Evolutionary conservation across 495 filamentous ascomycete genomes (phyloP).

Genomic region (Podospora conica): DNA sequence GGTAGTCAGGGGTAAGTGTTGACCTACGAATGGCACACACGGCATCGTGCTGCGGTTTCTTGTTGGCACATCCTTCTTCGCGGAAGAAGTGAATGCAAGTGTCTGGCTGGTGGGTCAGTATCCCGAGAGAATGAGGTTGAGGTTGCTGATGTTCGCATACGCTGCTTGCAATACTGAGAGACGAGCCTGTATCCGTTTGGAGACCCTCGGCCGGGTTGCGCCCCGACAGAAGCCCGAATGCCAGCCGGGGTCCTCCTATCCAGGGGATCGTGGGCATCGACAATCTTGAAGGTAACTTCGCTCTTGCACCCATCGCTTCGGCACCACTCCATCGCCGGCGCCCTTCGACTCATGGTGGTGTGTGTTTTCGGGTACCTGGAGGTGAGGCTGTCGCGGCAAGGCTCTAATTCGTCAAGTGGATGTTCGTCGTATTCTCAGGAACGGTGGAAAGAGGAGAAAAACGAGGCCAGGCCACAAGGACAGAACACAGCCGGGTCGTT

Average conservation of each 20-base stretch:
- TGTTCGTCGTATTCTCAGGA: background rate
- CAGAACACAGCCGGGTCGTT: background rate
- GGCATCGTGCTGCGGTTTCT: constrained; percentile 22
- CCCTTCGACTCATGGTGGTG: constrained; percentile 18
- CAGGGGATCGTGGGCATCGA: constrained; percentile 18
- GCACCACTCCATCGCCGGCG: constrained; percentile 9
- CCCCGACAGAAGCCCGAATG: constrained; percentile 1
- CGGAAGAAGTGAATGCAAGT: constrained; percentile 20
- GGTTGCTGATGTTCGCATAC: constrained; percentile 6
- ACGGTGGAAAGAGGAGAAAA: background rate
- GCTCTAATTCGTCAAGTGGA: background rate
- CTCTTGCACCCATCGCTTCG: constrained; percentile 19
- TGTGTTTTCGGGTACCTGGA: background rate
- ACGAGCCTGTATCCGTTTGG: constrained; percentile 10
- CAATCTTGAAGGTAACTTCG: constrained; percentile 21
- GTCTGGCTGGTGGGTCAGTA: constrained; percentile 3
- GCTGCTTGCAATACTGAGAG: constrained; percentile 22
- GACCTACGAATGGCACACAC: constrained; percentile 24
- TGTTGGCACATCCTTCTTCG: constrained; percentile 20
- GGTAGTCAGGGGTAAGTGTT: background rate
- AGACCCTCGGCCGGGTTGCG: constrained; percentile 10
- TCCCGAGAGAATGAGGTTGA: background rate
- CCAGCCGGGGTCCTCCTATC: constrained; percentile 8
- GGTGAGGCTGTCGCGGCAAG: background rate
- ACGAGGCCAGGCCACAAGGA: background rate